Base-by-base conservation (phyloP, 306 rosid species). In the Glycine tomentella region DNA sequence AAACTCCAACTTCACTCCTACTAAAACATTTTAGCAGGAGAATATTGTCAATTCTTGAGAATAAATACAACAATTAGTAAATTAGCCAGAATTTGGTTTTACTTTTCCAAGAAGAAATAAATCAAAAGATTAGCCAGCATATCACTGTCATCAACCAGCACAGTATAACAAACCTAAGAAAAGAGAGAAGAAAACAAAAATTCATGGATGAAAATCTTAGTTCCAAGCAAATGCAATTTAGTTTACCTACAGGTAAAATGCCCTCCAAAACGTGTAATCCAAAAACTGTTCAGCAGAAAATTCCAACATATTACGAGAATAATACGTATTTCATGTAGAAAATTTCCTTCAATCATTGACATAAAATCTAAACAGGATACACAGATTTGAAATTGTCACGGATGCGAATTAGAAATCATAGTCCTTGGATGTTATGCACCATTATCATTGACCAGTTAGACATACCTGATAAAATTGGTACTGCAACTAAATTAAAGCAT, bases 51-150 rank as follows among this genome's bases (percentile, higher is more conserved):
- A 13, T 1, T 61, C 1, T 31, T 50, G 45, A 75, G 1, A 50
- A 55, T 68, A 40, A 64, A 77, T 25, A 12, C 0, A 52, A 68
- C 8, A 51, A 20, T 13, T 4, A 68, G 42, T 49, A 25, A 73
- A 65, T 42, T 14, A 16, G 59, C 53, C 84, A 81, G 72, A 64
- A 11, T 4, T 51, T 53, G 68, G 58, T 68, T 85, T 63, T 87
- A 93, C 97, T 87, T 86, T 58, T 87, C 82, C 12, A 93, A 75
- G 86, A 82, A 87, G 86, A 89, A 87, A 78, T 89, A 93, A 46
- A 61, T 68, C 93, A 97, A 67, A 87, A 90, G 75, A 89, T 88
- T 34, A 93, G 15, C 93, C 93, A 93, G 81, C 92, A 89, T 49
- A 91, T 56, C 76, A 79, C 83, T 31, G 90, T 87, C 70, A 91